phyloP scores from a whole-genome alignment of 2,329 filamentous ascomycete genomes.

The Arthrocladium fulminans region DNA sequence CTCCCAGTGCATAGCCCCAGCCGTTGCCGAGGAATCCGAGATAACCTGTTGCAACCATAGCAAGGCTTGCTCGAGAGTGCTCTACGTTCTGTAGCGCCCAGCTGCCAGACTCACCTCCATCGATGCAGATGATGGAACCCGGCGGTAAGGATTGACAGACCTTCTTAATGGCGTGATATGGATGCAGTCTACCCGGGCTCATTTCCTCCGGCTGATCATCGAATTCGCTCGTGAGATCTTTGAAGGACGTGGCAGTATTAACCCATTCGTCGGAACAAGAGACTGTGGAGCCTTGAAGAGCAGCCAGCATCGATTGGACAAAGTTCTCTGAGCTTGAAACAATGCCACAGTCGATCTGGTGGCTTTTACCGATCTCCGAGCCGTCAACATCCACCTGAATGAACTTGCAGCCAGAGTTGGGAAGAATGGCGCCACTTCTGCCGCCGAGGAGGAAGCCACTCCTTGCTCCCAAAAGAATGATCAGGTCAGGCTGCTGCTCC shows the following conservation, averaged over 20 bases:
- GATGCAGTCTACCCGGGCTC: slow-evolving; percentile 30
- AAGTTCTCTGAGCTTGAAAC: slow-evolving; percentile 33
- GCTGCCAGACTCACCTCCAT: slow-evolving; percentile 33
- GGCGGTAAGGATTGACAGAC: slow-evolving; percentile 31
- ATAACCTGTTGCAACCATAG: slow-evolving; percentile 26
- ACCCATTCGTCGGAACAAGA: neutral
- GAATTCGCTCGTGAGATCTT: slow-evolving; percentile 15
- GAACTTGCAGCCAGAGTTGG: slow-evolving; percentile 29
- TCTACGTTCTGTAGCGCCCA: slow-evolving; percentile 26
- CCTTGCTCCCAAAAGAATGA: slow-evolving; percentile 35
- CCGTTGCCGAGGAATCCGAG: slow-evolving; percentile 41
- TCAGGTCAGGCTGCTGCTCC: slow-evolving; percentile 32
- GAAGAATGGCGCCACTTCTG: slow-evolving; percentile 31
- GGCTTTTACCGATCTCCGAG: slow-evolving; percentile 35
- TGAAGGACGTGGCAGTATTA: slow-evolving; percentile 11
- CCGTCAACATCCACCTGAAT: slow-evolving; percentile 38
- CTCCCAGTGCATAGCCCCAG: slow-evolving; percentile 39
- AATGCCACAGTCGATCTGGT: slow-evolving; percentile 34
- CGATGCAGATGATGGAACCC: slow-evolving; percentile 32
- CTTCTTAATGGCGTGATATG: slow-evolving; percentile 34
- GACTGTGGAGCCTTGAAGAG: slow-evolving; percentile 10
- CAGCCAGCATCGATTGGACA: slow-evolving; percentile 23
- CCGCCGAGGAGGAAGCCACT: slow-evolving; percentile 36
- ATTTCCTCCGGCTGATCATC: slow-evolving; percentile 23
- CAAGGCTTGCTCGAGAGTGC: slow-evolving; percentile 21